Percentiles rank a stretch among this genome's conserved stretches.
Conservation (phyloP, 805 yeast species). For the Suhomyces xylopsoci region DNA sequence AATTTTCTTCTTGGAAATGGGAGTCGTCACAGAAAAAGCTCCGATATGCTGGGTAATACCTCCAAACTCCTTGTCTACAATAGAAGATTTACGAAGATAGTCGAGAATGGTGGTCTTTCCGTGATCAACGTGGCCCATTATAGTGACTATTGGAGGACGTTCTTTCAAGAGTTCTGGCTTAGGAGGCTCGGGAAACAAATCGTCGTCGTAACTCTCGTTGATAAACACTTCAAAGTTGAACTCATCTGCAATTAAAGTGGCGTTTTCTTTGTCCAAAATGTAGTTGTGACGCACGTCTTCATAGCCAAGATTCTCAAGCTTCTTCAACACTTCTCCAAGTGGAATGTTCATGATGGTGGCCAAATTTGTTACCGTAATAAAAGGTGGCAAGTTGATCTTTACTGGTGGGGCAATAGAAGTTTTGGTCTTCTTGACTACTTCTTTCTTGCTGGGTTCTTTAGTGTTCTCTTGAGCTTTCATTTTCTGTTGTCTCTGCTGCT, state of each 20-base stretch:
- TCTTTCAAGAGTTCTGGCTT: constrained; percentile 48
- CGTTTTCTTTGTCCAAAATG: constrained; percentile 82
- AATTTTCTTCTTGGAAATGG: constrained; percentile 66
- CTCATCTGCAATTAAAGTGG: constrained; percentile 84
- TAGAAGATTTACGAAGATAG: constrained; percentile 75
- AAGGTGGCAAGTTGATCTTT: constrained; percentile 61
- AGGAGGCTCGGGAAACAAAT: constrained; percentile 54
- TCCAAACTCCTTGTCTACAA: constrained; percentile 84
- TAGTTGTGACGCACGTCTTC: constrained; percentile 67
- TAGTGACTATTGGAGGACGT: constrained; percentile 92
- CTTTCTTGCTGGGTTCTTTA: background rate
- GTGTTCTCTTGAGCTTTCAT: background rate
- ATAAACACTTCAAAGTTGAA: constrained; percentile 65
- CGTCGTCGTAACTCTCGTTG: constrained; percentile 57
- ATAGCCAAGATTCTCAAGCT: constrained; percentile 69
- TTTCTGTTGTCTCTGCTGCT: constrained; percentile 9
- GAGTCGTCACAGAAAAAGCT: constrained; percentile 86
- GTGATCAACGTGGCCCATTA: constrained; percentile 99
- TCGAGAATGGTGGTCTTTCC: constrained; percentile 96
- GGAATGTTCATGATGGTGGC: constrained; percentile 70
- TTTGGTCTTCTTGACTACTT: constrained; percentile 2
- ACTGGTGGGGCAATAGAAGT: constrained; percentile 15
- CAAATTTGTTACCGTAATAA: constrained; percentile 73
- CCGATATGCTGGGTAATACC: constrained; percentile 98
- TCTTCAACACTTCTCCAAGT: constrained; percentile 54